These are phyloP conservation scores for Cairneyella variabilis DNA, from an alignment of 495 filamentous ascomycete genomes.

Conservation along the genomic window DNA sequence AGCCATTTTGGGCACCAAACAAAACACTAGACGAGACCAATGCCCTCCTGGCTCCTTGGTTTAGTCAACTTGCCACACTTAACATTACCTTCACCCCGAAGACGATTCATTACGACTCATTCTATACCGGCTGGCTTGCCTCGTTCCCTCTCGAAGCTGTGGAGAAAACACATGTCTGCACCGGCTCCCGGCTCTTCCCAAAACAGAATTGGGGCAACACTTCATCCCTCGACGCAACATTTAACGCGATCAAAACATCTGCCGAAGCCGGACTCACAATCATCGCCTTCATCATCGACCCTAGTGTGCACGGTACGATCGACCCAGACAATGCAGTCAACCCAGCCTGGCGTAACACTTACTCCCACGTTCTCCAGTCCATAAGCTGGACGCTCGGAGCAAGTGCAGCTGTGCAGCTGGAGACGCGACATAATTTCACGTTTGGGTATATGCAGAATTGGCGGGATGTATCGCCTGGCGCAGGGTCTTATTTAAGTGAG, in stretches of 20 bases:
- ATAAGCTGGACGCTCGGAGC: constrained; percentile 26
- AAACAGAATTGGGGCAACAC: constrained; percentile 40
- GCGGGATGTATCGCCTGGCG: constrained; percentile 32
- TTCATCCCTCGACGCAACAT: not conserved
- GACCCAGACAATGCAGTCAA: constrained; percentile 45
- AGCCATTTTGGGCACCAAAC: not conserved
- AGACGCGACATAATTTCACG: constrained; percentile 30
- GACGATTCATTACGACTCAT: not conserved
- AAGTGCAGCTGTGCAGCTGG: constrained; percentile 4
- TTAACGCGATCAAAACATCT: constrained; percentile 35
- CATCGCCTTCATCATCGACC: constrained; percentile 29
- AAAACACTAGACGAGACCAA: not conserved
- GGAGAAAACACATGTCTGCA: constrained; percentile 42
- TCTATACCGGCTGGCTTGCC: constrained; percentile 4
- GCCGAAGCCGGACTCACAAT: constrained; percentile 40
- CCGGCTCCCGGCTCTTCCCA: constrained; percentile 53
- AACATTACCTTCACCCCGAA: not conserved
- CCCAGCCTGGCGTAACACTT: constrained; percentile 51
- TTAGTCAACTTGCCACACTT: not conserved
- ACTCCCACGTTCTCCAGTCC: not conserved
- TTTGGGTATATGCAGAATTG: constrained; percentile 30
- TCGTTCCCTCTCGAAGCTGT: constrained; percentile 36
- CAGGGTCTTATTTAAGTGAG: constrained; percentile 41
- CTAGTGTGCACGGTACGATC: not conserved
- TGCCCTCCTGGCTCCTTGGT: not conserved